Base-by-base conservation (phyloP, 2,329 filamentous ascomycete genomes). In the Tolypocladium inflatum region DNA sequence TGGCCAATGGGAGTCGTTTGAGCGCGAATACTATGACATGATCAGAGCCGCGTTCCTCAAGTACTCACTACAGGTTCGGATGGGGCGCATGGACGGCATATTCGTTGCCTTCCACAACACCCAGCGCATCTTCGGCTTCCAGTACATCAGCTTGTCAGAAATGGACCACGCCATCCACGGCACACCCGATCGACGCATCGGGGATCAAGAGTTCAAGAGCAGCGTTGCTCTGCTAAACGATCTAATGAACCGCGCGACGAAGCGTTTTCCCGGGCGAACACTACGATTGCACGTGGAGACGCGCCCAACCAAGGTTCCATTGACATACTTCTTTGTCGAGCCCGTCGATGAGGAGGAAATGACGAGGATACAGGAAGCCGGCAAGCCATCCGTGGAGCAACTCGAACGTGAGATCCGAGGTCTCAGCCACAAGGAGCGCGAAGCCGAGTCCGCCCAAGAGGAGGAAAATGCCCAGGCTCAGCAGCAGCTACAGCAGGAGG, bases 21-120 rank as follows among this genome's bases (percentile, higher is more conserved):
- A 99, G 74, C 86, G 92, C 59, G 95, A 99, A 68, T 97, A 94
- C 71, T 96, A 88, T 70, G 94, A 99, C 72, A 95, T 99, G 91
- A 93, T 96, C 60, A 84, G 95, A 56, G 84, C 92, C 1, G 94
- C 93, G 0, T 93, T 99, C 75, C 78, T 99, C 57, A 99, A 99
- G 69, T 99, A 99, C 72, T 96, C 92, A 11, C 79, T 99, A 37
- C 94, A 99, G 73, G 95, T 93, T 35, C 89, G 94, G 51, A 95
- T 99, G 84, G 94, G 95, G 21, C 86, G 92, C 55, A 99, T 99
- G 95, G 93, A 99, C 69, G 94, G 94, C 57, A 97, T 97, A 55
- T 99, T 97, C 68, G 89, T 97, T 26, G 94, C 94, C 2, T 99
- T 86, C 70, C 94, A 99, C 77, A 99, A 99, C 70, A 90, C 91